phyloP scores from a whole-genome alignment of 768 basidiomycete genomes.

The Wakefieldia striispora region DNA sequence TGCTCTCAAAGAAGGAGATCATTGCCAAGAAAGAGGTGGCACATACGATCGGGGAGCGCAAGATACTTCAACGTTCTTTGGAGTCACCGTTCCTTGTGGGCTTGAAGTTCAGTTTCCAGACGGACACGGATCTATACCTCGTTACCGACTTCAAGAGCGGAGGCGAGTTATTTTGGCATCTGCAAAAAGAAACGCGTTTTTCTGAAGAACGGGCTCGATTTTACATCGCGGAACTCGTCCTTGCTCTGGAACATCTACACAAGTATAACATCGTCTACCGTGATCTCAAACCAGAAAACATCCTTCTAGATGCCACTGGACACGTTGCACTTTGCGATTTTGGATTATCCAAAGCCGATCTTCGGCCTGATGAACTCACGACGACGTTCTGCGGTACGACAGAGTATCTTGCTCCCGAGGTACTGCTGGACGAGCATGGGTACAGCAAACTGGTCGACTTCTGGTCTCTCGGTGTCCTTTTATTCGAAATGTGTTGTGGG shows the following conservation, averaged over 20 bases:
- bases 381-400: slow-evolving; percentile 99
- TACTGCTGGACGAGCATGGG: slow-evolving; percentile 96
- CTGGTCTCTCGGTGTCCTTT: slow-evolving; percentile 92
- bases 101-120: slow-evolving; percentile 98
- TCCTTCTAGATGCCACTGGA: slow-evolving; percentile 95
- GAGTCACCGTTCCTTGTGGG: slow-evolving; percentile 98
- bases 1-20: slow-evolving; percentile 98
- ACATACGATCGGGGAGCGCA: slow-evolving; percentile 98
- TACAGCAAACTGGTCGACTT: slow-evolving; percentile 99
- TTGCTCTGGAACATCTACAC: slow-evolving; percentile 96
- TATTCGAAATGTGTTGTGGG: slow-evolving; percentile 99
- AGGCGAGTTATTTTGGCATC: slow-evolving; percentile 97
- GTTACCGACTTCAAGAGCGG: slow-evolving; percentile 99
- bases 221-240: slow-evolving; percentile 93
- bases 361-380: slow-evolving; percentile 91
- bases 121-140: slow-evolving; percentile 90
- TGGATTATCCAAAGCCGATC: slow-evolving; percentile 94
- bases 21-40: slow-evolving; percentile 99
- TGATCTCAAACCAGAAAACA: slow-evolving; percentile 98
- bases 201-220: slow-evolving; percentile 91
- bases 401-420: slow-evolving; percentile 97
- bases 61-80: slow-evolving; percentile 91
- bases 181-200: slow-evolving; percentile 94
- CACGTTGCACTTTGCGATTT: slow-evolving; percentile 99
- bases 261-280: slow-evolving; percentile 96